Base-by-base conservation (phyloP, 768 basidiomycete species). In the Lyophyllum shimeji region DNA sequence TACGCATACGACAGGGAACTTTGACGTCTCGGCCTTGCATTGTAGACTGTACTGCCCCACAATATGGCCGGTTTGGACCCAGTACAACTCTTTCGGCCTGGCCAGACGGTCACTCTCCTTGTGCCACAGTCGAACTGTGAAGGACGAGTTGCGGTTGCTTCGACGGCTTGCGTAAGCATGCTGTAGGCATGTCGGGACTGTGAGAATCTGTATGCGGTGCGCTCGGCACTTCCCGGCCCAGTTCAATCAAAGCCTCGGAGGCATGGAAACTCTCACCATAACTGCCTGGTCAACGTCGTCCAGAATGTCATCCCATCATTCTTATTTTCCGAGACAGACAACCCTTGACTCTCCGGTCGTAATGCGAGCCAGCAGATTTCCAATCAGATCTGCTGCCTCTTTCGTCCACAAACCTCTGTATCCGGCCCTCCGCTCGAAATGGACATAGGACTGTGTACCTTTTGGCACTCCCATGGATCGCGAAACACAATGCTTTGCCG, bases 241-340 rank as follows among this genome's bases (percentile, higher is more conserved):
- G 4, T 34, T 27, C 37, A 40, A 25, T 21, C 34, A 48, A 47
- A 12, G 46, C 53, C 53, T 55, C 53, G 53, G 53, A 11, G 6
- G 34, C 33, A 34, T 21, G 34, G 51, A 34, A 52, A 51, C 49
- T 56, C 46, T 43, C 46, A 55, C 46, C 23, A 7, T 1, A 25
- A 37, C 34, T 13, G 8, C 39, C 29, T 39, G 17, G 17, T 18
- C 33, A 31, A 2, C 20, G 23, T 51, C 50, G 21, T 20, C 21
- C 44, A 52, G 13, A 50, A 39, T 44, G 31, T 11, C 21, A 46
- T 51, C 49, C 7, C 56, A 57, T 57, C 56, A 57, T 52, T 57
- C 33, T 17, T 21, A 45, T 18, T 52, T 52, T 44, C 50, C 45
- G 49, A 52, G 52, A 52, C 46, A 46, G 29, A 29, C 29, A 29